These are phyloP conservation scores for Candida cerambycidarum DNA, from an alignment of 805 yeast genomes.

Conservation along the genomic window DNA sequence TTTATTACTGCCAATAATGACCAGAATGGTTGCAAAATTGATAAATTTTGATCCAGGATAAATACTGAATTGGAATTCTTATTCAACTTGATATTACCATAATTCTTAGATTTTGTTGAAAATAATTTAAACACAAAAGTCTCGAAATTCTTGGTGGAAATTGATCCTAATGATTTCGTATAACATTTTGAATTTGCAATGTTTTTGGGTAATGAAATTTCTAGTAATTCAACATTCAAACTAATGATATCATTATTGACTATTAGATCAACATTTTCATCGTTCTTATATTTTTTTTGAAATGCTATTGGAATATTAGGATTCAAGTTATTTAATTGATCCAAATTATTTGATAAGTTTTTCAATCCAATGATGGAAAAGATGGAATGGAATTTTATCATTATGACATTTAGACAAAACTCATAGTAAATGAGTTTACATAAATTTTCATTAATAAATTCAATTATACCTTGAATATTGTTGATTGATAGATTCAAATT, in stretches of 20 bases:
- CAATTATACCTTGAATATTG: background rate
- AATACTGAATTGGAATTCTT: slow-evolving; percentile 12
- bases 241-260: slow-evolving; percentile 4
- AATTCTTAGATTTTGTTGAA: slow-evolving; percentile 8
- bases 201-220: slow-evolving; percentile 11
- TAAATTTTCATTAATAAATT: background rate
- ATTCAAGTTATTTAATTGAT: slow-evolving; percentile 14
- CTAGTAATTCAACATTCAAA: slow-evolving; percentile 2
- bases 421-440: slow-evolving; percentile 10
- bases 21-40: slow-evolving; percentile 42
- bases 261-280: slow-evolving; percentile 6
- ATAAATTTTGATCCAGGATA: slow-evolving; percentile 13
- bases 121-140: slow-evolving; percentile 14
- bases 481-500: background rate
- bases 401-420: slow-evolving; percentile 15
- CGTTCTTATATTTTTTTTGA: slow-evolving; percentile 9
- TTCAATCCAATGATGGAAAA: slow-evolving; percentile 15
- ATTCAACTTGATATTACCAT: slow-evolving; percentile 8
- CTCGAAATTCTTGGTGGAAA: slow-evolving; percentile 16
- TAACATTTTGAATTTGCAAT: slow-evolving; percentile 12
- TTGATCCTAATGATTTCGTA: slow-evolving; percentile 10
- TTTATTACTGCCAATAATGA: slow-evolving; percentile 41
- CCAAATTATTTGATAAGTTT: slow-evolving; percentile 15
- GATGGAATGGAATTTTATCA: slow-evolving; percentile 14
- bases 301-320: slow-evolving; percentile 16